Percentiles rank a stretch among this genome's conserved stretches.
Evolutionary conservation across 768 basidiomycete genomes (phyloP).

Genomic region (Mycena polygramma): DNA sequence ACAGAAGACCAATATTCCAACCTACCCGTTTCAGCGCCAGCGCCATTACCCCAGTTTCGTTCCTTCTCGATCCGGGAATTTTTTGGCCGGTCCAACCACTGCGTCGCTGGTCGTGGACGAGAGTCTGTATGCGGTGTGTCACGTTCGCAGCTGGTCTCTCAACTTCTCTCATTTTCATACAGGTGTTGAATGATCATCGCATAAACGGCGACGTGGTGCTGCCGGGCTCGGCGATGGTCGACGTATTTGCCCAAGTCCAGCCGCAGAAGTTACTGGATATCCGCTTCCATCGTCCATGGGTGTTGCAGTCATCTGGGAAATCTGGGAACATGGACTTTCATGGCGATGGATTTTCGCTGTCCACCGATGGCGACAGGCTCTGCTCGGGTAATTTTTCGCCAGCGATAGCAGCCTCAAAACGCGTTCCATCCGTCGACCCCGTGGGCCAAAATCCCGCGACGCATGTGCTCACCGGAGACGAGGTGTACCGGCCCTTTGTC

Average conservation of each 20-base stretch:
- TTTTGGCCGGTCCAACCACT: constrained; percentile 1
- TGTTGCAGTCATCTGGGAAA: constrained; percentile 43
- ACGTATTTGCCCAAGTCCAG: constrained; percentile 42
- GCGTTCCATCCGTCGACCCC: not conserved
- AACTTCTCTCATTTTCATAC: not conserved
- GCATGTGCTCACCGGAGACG: not conserved
- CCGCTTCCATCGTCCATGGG: constrained; percentile 49
- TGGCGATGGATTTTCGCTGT: constrained; percentile 43
- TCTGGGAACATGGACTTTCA: constrained; percentile 42
- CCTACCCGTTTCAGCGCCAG: constrained; percentile 53
- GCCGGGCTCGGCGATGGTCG: constrained; percentile 51
- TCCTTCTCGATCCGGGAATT: constrained; percentile 40
- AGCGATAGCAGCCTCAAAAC: not conserved
- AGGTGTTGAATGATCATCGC: constrained; percentile 46
- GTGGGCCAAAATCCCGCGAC: not conserved
- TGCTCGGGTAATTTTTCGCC: constrained; percentile 45
- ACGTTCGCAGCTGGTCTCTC: not conserved
- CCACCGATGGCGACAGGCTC: constrained; percentile 41
- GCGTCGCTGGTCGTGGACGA: constrained; percentile 45
- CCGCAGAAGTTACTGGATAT: constrained; percentile 31
- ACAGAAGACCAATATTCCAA: constrained; percentile 47
- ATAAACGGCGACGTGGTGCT: constrained; percentile 52
- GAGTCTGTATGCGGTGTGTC: constrained; percentile 39
- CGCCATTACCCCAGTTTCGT: constrained; percentile 49
- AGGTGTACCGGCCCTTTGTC: constrained; percentile 47